phyloP scores from a whole-genome alignment of 2,329 filamentous ascomycete genomes.

The Colletotrichum sublineola region DNA sequence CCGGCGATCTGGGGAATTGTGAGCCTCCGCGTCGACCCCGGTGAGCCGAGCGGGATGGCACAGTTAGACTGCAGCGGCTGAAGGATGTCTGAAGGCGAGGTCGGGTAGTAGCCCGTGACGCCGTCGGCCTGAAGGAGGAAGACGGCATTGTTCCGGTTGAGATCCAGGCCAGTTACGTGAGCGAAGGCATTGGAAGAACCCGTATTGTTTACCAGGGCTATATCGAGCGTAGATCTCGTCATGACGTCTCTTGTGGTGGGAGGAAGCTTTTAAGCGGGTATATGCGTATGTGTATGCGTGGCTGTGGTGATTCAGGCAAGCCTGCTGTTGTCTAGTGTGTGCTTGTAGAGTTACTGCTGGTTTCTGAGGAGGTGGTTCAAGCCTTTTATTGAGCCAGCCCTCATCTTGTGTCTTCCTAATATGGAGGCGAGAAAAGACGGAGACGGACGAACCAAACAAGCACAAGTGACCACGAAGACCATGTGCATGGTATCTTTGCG shows the following conservation, averaged over 20 bases:
- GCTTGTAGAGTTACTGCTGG: not conserved
- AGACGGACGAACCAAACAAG: not conserved
- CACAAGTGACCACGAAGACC: constrained; percentile 21
- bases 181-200: constrained; percentile 72
- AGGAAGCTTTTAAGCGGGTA: not conserved
- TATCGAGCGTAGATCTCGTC: constrained; percentile 61
- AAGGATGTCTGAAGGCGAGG: constrained; percentile 65
- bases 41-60: constrained; percentile 72
- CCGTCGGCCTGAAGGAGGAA: constrained; percentile 77
- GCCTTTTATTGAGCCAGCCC: constrained; percentile 11
- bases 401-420: not conserved
- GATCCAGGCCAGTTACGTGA: constrained; percentile 77
- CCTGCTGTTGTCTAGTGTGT: not conserved
- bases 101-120: constrained; percentile 73
- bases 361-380: not conserved
- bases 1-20: constrained; percentile 79
- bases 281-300: not conserved
- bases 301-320: not conserved
- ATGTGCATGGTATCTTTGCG: constrained; percentile 22
- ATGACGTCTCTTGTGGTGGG: constrained; percentile 43
- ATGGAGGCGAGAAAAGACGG: not conserved
- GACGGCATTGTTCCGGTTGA: constrained; percentile 70
- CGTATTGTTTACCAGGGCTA: constrained; percentile 76
- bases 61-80: constrained; percentile 68
- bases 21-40: constrained; percentile 70